Evolutionary conservation across 306 rosid species (phyloP), one percentile per base, ranked within the genome.

Genomic region (Pachyrhizus erosus): DNA sequence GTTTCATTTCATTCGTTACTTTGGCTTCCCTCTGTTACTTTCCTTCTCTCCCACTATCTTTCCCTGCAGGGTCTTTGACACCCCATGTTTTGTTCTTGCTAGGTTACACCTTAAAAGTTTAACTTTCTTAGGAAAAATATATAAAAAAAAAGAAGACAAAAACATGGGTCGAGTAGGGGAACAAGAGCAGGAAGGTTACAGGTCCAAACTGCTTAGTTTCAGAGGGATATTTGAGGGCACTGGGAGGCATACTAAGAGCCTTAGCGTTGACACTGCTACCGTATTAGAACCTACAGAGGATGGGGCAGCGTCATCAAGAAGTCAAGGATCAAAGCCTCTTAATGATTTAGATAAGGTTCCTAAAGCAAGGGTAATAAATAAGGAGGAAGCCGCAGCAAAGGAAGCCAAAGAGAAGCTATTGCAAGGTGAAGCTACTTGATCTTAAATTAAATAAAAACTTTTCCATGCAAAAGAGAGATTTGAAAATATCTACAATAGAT

Each of bases 71-170:
- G 83, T 65, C 80, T 61, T 6, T 4, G 66, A 81, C 72, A 80
- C 71, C 88, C 83, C 81, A 85, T 87, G 95, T 80, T 84, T 88
- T 86, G 80, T 87, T 87, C 88, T 87, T 51, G 80, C 81, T 83
- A 49, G 85, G 80, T 79, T 71, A 52, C 52, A 74, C 78, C 27
- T 40, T 76, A 29, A 84, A 77, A 26, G 24, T 76, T 80, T 13
- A 49, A 37, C 64, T 80, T 45, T 68, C 77, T 9, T 83, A 13
- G 75, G 71, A 78, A 34, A 4, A 34, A 34, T n/a, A 39, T 7
- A 39, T 1, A 1, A 74, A 86, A 49, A 18, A 15, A 0, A 18
- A 9, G 21, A 40, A 54, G 14, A 31, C 5, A 6, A 73, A 39
- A 65, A 75, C 73, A 90, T 90, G 94, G 91, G 84, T 33, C 54